Evolutionary conservation across 176 grass and related monocot genomes (phyloP).

Genomic region (Aegilops umbellulata): DNA sequence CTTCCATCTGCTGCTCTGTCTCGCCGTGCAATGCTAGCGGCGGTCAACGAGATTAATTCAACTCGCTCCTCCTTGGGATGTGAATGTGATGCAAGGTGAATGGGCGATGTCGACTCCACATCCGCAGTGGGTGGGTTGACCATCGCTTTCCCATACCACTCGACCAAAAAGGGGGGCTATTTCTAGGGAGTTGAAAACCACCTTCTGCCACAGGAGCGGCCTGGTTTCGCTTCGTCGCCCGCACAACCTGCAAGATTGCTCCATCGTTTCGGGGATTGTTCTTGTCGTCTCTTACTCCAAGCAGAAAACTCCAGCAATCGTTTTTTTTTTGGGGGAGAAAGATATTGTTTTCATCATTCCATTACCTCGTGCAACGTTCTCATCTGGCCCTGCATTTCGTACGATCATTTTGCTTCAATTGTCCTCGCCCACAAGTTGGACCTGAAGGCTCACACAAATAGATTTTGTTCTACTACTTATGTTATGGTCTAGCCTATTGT

Average conservation of each 20-base stretch:
- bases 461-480: background rate
- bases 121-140: background rate
- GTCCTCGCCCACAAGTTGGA: background rate
- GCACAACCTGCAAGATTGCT: background rate
- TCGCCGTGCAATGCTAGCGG: background rate
- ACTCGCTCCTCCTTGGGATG: background rate
- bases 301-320: background rate
- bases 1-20: background rate
- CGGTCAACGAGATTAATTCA: background rate
- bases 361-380: background rate
- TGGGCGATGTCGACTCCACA: background rate
- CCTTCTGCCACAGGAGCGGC: background rate
- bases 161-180: background rate
- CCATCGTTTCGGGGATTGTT: background rate
- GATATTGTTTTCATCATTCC: no score
- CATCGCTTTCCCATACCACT: background rate
- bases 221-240: background rate
- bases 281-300: background rate
- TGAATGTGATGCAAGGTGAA: background rate
- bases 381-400: background rate
- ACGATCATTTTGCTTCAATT: background rate
- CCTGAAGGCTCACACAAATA: background rate
- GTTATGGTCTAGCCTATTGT: background rate
- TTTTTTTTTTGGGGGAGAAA: background rate
- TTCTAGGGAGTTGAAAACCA: background rate